Evolutionary conservation across 2,329 filamentous ascomycete species (phyloP), one percentile per base, ranked within the genome.

Genomic region (Aspergillus sp.): DNA sequence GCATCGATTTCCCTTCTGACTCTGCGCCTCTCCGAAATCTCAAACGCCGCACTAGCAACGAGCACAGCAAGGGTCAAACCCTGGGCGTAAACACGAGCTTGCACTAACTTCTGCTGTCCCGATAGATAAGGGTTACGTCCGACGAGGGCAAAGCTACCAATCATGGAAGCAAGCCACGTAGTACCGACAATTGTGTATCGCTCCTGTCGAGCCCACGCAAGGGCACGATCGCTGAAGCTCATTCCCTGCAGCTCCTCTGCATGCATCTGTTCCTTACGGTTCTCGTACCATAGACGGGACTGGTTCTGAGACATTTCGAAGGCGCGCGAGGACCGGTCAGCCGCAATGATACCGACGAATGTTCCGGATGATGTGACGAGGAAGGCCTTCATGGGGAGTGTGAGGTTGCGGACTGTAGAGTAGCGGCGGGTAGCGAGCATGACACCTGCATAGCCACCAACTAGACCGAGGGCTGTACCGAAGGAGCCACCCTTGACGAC

Each of bases 31-130:
- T 99, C 95, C 54, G 79, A 80, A 43, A 87, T 83, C 85, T 97
- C 93, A 67, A 97, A 89, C 11, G 86, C 89, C 47, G 93, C 91
- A 33, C 87, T 90, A 56, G 90, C 86, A 70, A 96, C 84, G 56
- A 97, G 81, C 52, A 96, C 91, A 62, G 88, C 90, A 47, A 97
- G 80, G 5, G 93, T 96, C 67, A 96, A 79, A 6, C 90, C 91
- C 80, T 97, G 93, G 3, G 93, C 93, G 77, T 96, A 96, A 64
- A 97, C 89, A 84, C 93, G 88, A 23, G 92, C 93, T 82, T 97
- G 93, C 15, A 97, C 93, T 21, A 97, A 79, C 82, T 96, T 96
- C 81, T 97, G 93, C 60, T 84, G 79, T 2, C 86, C 87, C 50
- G 83, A 85, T 47, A 96, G 81, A 72, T 88, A 90, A 64, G 84